Conservation (phyloP, 1,284 basidiomycete genomes). For the Ustilago hordei region DNA sequence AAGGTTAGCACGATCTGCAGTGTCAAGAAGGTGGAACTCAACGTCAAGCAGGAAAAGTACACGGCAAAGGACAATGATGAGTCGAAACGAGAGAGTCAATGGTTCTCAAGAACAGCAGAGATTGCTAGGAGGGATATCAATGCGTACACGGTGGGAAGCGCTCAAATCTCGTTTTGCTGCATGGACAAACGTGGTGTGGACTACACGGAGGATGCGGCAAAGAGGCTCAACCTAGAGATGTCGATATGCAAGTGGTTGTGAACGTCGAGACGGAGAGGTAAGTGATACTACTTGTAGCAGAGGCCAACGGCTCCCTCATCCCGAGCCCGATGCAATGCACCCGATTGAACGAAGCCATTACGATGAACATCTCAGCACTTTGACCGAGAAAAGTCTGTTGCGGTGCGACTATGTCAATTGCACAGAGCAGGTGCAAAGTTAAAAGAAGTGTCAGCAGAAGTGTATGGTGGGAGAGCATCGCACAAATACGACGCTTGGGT, state of each 20-base stretch:
- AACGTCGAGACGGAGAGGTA: not conserved
- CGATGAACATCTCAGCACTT: not conserved
- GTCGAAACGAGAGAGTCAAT: not conserved
- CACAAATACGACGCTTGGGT: no score
- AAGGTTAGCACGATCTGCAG: slow-evolving; percentile 24
- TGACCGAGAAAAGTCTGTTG: not conserved
- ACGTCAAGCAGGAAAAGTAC: slow-evolving; percentile 26
- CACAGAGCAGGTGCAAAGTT: no score
- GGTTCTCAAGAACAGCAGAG: not conserved
- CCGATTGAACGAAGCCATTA: not conserved
- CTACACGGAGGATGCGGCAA: slow-evolving; percentile 26
- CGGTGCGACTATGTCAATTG: not conserved
- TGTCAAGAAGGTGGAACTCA: slow-evolving; percentile 28
- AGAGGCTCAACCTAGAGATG: slow-evolving; percentile 32
- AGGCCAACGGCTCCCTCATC: not conserved
- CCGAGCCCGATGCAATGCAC: not conserved
- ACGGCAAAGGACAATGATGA: slow-evolving; percentile 19
- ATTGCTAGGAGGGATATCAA: slow-evolving; percentile 31
- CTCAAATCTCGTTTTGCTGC: slow-evolving; percentile 33
- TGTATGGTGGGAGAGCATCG: no score
- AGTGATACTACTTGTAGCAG: not conserved
- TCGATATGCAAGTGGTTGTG: slow-evolving; percentile 32
- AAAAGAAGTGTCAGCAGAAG: no score
- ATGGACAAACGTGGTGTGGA: slow-evolving; percentile 10
- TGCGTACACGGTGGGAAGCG: slow-evolving; percentile 30